Base-by-base conservation (phyloP, 495 filamentous ascomycete genomes). In the Aspergillus hancockii region DNA sequence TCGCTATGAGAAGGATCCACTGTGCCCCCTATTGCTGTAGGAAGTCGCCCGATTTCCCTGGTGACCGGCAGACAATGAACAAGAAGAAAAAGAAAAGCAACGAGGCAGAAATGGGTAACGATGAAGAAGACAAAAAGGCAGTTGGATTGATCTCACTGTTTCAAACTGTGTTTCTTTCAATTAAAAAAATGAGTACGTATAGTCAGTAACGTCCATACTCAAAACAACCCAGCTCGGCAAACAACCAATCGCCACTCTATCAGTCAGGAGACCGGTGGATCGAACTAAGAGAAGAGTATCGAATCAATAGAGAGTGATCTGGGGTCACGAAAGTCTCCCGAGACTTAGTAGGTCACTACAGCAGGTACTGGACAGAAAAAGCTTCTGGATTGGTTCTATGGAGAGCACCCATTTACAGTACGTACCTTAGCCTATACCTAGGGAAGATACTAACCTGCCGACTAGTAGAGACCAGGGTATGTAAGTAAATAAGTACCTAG, bases 241-340 rank as follows among this genome's bases (percentile, higher is more conserved):
- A 23, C 43, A 47, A 10, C 43, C 43, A 47, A 47, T 47, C 34
- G 47, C 46, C 51, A 41, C 50, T 53, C 50, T 45, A 60, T 57
- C 49, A 59, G 52, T 36, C 55, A 64, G 62, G 57, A 54, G 62
- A 57, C 32, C 43, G 31, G 62, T 60, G 54, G 62, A 32, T 21
- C 54, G 14, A 40, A 19, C 54, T 54, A 56, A 46, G n/a, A n/a
- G 36, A 32, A 18, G 21, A 43, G 28, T 30, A 54, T 56, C 56
- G 52, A 60, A 64, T 60, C 53, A 64, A 64, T 54, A 60, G 54
- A 57, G 22, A 60, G 30, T 56, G 52, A 59, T 53, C 50, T 60
- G 28, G 57, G n/a, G 55, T n/a, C 50, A 25, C 51, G 53, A 58
- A 60, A 54, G 50, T 64, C 57, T 59, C 61, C 57, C 57, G 49